Conservation (phyloP, 148 eudicot species). For the Talinum fruticosum region DNA sequence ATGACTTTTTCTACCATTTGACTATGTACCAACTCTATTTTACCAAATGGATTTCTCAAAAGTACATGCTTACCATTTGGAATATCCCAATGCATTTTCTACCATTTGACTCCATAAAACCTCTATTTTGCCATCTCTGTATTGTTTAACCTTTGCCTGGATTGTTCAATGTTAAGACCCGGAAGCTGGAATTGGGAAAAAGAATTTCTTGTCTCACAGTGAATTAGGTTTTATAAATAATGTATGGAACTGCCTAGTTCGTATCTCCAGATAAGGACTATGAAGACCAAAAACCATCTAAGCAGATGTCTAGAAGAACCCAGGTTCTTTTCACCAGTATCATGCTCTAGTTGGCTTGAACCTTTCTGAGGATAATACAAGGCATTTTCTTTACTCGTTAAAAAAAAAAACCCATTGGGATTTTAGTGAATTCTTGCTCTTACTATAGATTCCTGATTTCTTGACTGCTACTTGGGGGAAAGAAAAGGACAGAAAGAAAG, state of each 20-base stretch:
- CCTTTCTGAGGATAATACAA: not conserved
- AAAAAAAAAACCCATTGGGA: not conserved
- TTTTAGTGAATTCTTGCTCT: not conserved
- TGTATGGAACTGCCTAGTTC: not conserved
- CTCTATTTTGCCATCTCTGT: too few species aligned
- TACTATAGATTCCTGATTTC: not conserved
- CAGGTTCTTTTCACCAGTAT: not conserved
- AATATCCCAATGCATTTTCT: too few species aligned
- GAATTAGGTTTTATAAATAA: not conserved
- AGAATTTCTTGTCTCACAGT: too few species aligned
- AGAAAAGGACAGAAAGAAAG: not conserved
- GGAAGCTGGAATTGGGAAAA: too few species aligned
- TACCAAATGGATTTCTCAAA: too few species aligned
- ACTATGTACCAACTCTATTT: too few species aligned
- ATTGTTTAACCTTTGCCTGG: too few species aligned
- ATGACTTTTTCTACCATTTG: too few species aligned
- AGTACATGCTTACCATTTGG: too few species aligned
- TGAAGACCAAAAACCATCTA: not conserved
- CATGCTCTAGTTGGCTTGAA: not conserved
- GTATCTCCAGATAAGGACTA: not conserved
- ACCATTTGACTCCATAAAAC: too few species aligned
- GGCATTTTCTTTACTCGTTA: too few species aligned
- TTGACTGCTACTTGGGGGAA: not conserved
- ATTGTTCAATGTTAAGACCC: not conserved
- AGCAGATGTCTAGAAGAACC: not conserved